A percentile compares a stretch with the other conserved stretches of the same genome.
These are phyloP conservation scores for Edaphochlamys debaryana DNA, from an alignment of 139 green algal genomes.

Conservation along the genomic window DNA sequence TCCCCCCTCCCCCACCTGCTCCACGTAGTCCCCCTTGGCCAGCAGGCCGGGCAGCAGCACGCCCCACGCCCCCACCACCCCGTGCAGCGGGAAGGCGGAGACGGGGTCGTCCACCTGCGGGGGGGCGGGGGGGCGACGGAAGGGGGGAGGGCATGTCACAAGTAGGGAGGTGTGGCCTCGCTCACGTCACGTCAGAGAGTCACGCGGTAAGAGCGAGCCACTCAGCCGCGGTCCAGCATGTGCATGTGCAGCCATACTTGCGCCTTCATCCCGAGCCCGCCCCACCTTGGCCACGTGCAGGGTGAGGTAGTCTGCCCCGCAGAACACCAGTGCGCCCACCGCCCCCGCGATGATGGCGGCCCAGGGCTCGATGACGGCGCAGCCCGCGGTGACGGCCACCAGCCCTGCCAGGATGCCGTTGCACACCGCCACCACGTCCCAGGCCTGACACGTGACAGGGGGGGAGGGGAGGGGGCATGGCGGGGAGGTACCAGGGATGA, in stretches of 20 bases:
- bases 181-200: too few relatives aligned
- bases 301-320: conserved; percentile 5
- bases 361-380: conserved; percentile 66
- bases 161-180: too few relatives aligned
- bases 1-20: too few relatives aligned
- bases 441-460: not conserved
- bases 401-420: conserved; percentile 61
- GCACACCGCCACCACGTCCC: conserved; percentile 40
- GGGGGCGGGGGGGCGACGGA: not conserved
- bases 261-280: too few relatives aligned
- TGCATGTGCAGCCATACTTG: too few relatives aligned
- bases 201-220: too few relatives aligned
- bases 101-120: conserved; percentile 68
- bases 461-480: not conserved
- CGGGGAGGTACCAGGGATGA: not conserved
- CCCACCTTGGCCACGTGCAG: conserved; percentile 60
- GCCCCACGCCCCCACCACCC: conserved; percentile 53
- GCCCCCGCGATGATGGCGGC: conserved; percentile 69
- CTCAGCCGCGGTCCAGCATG: too few relatives aligned
- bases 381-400: conserved; percentile 68
- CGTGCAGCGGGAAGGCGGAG: conserved; percentile 71
- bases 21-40: conserved; percentile 47
- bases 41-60: conserved; percentile 44
- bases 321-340: conserved; percentile 49
- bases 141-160: not conserved